Evolutionary conservation across 2,329 filamentous ascomycete genomes (phyloP).

Genomic region (Cadophora sp.): DNA sequence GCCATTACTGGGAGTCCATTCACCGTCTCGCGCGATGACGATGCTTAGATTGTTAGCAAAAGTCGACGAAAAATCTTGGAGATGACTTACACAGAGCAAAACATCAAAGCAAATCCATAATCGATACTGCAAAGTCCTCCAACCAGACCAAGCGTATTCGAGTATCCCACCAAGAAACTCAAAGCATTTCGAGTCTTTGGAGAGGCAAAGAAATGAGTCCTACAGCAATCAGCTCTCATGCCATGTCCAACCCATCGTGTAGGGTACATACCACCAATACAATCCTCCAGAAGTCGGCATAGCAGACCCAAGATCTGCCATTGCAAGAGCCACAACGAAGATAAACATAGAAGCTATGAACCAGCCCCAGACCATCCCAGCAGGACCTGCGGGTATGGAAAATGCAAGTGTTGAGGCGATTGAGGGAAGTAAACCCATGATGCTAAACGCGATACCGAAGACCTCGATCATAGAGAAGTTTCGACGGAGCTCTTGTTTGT

Average conservation of each 20-base stretch:
- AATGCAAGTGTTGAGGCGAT: constrained; percentile 66
- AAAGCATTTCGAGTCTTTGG: constrained; percentile 61
- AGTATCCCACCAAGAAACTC: constrained; percentile 66
- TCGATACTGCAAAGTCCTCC: constrained; percentile 68
- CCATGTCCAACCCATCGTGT: background rate
- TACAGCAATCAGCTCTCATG: constrained; percentile 44
- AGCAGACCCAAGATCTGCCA: constrained; percentile 59
- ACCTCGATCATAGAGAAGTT: constrained; percentile 69
- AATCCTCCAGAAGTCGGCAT: constrained; percentile 66
- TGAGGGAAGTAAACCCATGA: constrained; percentile 67
- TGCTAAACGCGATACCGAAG: constrained; percentile 64
- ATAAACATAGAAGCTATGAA: constrained; percentile 63
- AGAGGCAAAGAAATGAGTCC: constrained; percentile 64
- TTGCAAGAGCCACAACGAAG: constrained; percentile 64
- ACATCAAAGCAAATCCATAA: constrained; percentile 62
- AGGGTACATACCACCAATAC: constrained; percentile 51
- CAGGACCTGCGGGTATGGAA: constrained; percentile 64
- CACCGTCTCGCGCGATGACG: constrained; percentile 61
- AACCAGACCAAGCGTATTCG: constrained; percentile 66
- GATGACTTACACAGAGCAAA: constrained; percentile 56
- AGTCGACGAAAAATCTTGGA: background rate
- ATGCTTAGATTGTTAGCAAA: constrained; percentile 46
- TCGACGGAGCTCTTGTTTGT: constrained; percentile 64
- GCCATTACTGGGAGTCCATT: constrained; percentile 61
- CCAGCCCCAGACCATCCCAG: constrained; percentile 69